Conservation (phyloP, 257 asterid genomes). For the Dorcoceras hygrometricum region DNA sequence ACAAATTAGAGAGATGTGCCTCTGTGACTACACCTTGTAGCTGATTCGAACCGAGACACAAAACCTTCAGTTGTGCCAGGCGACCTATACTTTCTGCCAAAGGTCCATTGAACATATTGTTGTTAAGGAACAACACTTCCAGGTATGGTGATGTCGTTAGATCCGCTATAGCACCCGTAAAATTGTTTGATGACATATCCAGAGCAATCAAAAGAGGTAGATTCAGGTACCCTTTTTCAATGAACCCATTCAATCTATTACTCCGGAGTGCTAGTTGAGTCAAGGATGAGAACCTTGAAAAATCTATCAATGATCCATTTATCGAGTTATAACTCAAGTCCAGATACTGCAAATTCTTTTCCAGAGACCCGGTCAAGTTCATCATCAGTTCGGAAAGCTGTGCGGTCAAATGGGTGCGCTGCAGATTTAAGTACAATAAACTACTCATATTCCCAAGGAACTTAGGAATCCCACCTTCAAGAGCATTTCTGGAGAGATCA, state of each 20-base stretch:
- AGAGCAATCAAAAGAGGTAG: background rate
- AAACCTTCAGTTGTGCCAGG: conserved; percentile 13
- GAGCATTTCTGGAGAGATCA: background rate
- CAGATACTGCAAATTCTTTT: background rate
- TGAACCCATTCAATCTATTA: background rate
- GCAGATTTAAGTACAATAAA: background rate
- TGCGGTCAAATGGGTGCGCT: background rate
- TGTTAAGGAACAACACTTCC: background rate
- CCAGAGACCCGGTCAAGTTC: background rate
- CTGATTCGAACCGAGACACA: conserved; percentile 24
- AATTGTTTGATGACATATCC: background rate
- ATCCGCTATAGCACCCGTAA: conserved; percentile 2
- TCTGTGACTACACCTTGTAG: conserved; percentile 17
- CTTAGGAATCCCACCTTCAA: conserved; percentile 27
- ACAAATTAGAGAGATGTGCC: background rate
- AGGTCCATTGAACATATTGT: conserved; percentile 20
- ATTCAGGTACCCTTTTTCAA: background rate
- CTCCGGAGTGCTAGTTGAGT: background rate
- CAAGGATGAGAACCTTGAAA: conserved; percentile 6
- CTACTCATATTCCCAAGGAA: background rate
- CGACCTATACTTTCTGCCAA: conserved; percentile 3
- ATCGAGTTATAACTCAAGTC: background rate
- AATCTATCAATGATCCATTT: background rate
- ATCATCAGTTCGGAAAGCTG: background rate
- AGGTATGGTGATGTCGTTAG: background rate